phyloP scores from a whole-genome alignment of 805 yeast genomes.

The Saturnispora diversa region DNA sequence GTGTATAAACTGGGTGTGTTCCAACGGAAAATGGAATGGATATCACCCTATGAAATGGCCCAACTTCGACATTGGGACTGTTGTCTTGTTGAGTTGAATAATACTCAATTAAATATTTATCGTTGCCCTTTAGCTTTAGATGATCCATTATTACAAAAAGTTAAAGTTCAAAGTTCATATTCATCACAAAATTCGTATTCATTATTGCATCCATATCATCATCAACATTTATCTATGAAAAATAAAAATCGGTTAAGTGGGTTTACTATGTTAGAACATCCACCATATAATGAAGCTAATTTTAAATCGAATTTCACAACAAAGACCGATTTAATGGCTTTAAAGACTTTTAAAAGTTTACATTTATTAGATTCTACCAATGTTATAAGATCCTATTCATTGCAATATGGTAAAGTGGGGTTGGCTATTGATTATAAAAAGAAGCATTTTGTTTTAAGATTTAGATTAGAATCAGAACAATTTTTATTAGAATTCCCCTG shows the following conservation, averaged over 20 bases:
- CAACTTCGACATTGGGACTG: conserved; percentile 63
- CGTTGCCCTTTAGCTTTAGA: conserved; percentile 17
- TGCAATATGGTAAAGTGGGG: conserved; percentile 81
- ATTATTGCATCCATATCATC: conserved; percentile 15
- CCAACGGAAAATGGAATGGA: conserved; percentile 64
- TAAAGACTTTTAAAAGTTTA: conserved; percentile 16
- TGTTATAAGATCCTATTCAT: conserved; percentile 58
- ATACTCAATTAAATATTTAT: conserved; percentile 77
- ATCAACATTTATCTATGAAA: conserved; percentile 11
- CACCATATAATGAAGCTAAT: conserved; percentile 12
- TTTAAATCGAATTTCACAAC: conserved; percentile 27
- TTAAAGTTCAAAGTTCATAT: conserved; percentile 13
- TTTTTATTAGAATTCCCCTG: conserved; percentile 56
- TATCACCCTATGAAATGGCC: conserved; percentile 68
- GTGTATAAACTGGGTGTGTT: conserved; percentile 51
- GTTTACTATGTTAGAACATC: background rate
- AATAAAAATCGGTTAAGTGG: conserved; percentile 3
- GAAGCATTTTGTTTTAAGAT: conserved; percentile 55
- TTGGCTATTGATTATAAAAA: conserved; percentile 79
- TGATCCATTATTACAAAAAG: conserved; percentile 10
- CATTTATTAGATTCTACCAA: conserved; percentile 28
- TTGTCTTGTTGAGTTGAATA: conserved; percentile 65
- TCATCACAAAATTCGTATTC: conserved; percentile 12
- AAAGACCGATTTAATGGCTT: conserved; percentile 23
- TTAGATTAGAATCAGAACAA: conserved; percentile 81